These are phyloP conservation scores for Metrosideros polymorpha DNA, from an alignment of 441 rosid species.

Conservation along the genomic window DNA sequence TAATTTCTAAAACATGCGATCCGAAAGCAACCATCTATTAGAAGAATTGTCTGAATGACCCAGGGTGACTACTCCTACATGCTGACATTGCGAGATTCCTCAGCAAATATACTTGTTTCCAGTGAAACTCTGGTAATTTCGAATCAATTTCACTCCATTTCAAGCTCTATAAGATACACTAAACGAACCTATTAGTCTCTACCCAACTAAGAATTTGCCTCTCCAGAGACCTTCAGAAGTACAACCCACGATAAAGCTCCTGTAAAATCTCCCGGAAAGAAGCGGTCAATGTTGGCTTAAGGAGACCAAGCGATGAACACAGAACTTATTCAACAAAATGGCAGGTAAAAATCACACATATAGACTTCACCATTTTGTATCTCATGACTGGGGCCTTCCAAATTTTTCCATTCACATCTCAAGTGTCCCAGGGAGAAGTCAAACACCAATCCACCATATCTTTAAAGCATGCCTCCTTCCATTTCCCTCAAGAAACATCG, in stretches of 20 bases:
- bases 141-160: background rate
- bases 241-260: background rate
- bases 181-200: background rate
- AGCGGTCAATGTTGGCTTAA: background rate
- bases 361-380: background rate
- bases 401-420: background rate
- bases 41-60: background rate
- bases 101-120: background rate
- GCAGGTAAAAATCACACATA: background rate
- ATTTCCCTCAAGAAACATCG: background rate
- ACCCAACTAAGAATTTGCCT: background rate
- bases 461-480: background rate
- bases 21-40: background rate
- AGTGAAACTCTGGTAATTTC: background rate
- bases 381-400: background rate
- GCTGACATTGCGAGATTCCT: background rate
- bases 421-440: background rate
- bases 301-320: background rate
- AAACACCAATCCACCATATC: background rate
- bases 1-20: background rate
- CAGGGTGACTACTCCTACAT: background rate
- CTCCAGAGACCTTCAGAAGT: background rate
- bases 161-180: background rate
- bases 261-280: background rate
- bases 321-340: background rate